A percentile compares a stretch with the other conserved stretches of the same genome.
These are phyloP conservation scores for Cyberlindnera subsufficiens DNA, from an alignment of 805 yeast species.

Conservation along the genomic window DNA sequence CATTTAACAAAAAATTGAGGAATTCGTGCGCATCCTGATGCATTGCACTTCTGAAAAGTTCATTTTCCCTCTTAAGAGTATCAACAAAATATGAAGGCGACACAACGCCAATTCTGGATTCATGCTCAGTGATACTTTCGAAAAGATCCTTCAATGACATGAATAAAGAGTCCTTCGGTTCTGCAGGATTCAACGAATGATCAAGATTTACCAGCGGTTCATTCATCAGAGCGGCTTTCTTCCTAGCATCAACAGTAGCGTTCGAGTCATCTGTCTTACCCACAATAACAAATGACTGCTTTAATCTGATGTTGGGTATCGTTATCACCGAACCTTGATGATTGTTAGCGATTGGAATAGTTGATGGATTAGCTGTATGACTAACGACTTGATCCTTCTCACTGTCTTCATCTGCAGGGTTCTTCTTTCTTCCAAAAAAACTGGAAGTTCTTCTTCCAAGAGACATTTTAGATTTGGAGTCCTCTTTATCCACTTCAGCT, in stretches of 20 bases:
- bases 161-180: conserved; percentile 43
- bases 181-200: conserved; percentile 50
- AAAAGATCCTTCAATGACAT: conserved; percentile 78
- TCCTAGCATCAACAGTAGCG: conserved; percentile 63
- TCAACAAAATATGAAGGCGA: conserved; percentile 74
- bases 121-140: conserved; percentile 73
- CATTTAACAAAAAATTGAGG: conserved; percentile 79
- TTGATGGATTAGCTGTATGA: conserved; percentile 1
- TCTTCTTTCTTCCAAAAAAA: conserved; percentile 23
- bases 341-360: neutral
- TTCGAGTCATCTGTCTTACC: conserved; percentile 22
- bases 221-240: conserved; percentile 65
- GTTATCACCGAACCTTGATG: conserved; percentile 1
- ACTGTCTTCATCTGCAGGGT: conserved; percentile 9
- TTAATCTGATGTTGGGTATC: conserved; percentile 16
- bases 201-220: conserved; percentile 88
- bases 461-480: conserved; percentile 7
- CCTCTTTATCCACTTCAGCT: conserved; percentile 9
- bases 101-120: conserved; percentile 69
- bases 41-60: conserved; percentile 82
- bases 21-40: conserved; percentile 99
- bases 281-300: conserved; percentile 8
- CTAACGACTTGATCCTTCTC: neutral
- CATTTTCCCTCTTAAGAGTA: conserved; percentile 75
- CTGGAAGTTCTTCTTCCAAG: conserved; percentile 23